A percentile compares a stretch with the other conserved stretches of the same genome.
Evolutionary conservation across 371 early-diverging fungal genomes (phyloP).

Genomic region (Blakeslea trispora): DNA sequence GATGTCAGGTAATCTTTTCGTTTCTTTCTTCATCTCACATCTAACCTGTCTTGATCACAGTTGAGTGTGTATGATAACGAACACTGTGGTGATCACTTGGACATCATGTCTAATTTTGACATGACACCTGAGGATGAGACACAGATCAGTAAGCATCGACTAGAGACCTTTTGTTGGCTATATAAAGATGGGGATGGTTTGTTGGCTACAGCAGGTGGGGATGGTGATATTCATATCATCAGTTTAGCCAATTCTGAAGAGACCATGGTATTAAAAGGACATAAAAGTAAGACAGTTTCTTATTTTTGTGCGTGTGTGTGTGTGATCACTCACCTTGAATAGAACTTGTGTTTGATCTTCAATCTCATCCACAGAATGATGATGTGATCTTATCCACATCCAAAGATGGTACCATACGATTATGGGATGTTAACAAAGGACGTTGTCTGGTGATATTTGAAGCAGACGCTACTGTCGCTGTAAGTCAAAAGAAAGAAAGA

Average conservation of each 20-base stretch:
- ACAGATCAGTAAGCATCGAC: slow-evolving; percentile 33
- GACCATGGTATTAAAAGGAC: slow-evolving; percentile 60
- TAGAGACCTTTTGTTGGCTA: slow-evolving; percentile 74
- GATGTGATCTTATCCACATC: slow-evolving; percentile 76
- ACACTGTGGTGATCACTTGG: slow-evolving; percentile 89
- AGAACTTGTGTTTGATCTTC: slow-evolving; percentile 68
- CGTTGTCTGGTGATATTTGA: slow-evolving; percentile 66
- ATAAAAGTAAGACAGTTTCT: slow-evolving; percentile 53
- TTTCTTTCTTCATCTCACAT: not conserved
- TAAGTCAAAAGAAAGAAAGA: slow-evolving; percentile 33
- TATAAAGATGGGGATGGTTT: slow-evolving; percentile 65
- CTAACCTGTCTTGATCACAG: slow-evolving; percentile 44
- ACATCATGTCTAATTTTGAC: slow-evolving; percentile 88
- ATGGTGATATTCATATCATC: slow-evolving; percentile 63
- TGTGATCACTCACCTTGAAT: slow-evolving; percentile 14
- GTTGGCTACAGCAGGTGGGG: slow-evolving; percentile 69
- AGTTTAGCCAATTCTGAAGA: slow-evolving; percentile 78
- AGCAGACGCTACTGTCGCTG: slow-evolving; percentile 60
- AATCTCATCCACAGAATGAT: slow-evolving; percentile 68
- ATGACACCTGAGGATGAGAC: slow-evolving; percentile 44
- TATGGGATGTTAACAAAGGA: slow-evolving; percentile 84
- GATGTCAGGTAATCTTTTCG: slow-evolving; percentile 57
- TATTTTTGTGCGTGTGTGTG: too few relatives aligned
- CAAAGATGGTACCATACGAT: slow-evolving; percentile 82
- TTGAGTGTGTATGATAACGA: slow-evolving; percentile 89